Base-by-base conservation (phyloP, 2,329 filamentous ascomycete genomes). In the Aureobasidium subglaciale region DNA sequence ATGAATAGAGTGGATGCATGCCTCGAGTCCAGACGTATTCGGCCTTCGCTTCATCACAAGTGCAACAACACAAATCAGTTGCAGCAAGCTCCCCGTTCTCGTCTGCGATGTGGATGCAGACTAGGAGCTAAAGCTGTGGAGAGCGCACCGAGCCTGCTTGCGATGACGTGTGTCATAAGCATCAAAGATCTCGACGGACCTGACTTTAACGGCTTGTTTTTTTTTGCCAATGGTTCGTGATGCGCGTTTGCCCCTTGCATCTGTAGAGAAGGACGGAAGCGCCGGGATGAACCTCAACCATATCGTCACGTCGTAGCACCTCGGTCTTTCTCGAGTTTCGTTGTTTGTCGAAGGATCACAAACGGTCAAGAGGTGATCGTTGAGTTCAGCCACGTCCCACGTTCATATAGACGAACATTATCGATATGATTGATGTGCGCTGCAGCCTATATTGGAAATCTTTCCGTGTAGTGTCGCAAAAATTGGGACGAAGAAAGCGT, bases 11-110 rank as follows among this genome's bases (percentile, higher is more conserved):
- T 27, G 30, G 16, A 20, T 29, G 22, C 46, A 50, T 15, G 29
- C 11, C 18, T 25, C 24, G n/a, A 30, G n/a, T 15, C 25, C 41
- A 45, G 42, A 30, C 30, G 11, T 50, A 15, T 38, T 22, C 16
- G 46, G 16, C 18, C 32, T 29, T 29, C 32, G 30, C 16, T 18
- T 37, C 16, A 32, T 35, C 29, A 32, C 18, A 16, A 4, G 32
- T 38, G 34, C 46, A 50, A 48, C 30, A 48, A 50, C 16, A 50
- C 46, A 38, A 50, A 50, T 50, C 46, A 49, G 10, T 8, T 32
- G 25, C 20, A 25, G 43, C 8, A n/a, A 48, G 30, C 30, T 48
- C 13, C 25, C 20, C 43, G 11, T 48, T 35, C 30, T 48, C 43
- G 43, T 48, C 25, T 11, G 35, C 15, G 13, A 48, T 48, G 43